Evolutionary conservation across 2,329 filamentous ascomycete genomes (phyloP), one percentile per base, ranked within the genome.

Genomic region (Paraconiothyrium brasiliense): DNA sequence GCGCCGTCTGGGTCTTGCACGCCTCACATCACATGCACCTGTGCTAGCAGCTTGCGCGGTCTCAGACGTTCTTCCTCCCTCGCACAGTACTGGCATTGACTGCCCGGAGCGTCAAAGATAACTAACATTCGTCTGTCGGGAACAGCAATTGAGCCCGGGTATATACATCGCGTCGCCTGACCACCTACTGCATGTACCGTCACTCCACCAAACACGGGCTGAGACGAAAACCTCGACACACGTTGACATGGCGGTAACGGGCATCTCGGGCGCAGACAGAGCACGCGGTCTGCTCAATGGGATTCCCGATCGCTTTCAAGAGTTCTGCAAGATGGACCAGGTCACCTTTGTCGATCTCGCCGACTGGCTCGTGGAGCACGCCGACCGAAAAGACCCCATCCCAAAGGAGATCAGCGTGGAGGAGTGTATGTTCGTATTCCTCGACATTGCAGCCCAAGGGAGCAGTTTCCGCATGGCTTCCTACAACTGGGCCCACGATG

Each of bases 241-340:
- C 16, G 8, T 34, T 50, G 39, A 64, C 35, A 73, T 73, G 71
- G 68, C 69, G 22, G 61, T 72, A 8, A 67, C 58, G 20, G 68
- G 67, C 37, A 64, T 63, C 16, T 54, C 69, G n/a, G 76, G 76
- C 54, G 71, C 75, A 10, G 65, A 70, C 43, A 63, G 73, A 49
- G 76, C 76, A 9, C 65, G 71, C 55, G 66, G 65, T 27, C 63
- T 78, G 54, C 72, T 78, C 58, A 76, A 76, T 62, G 73, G 71
- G 32, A 72, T 78, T 16, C 76, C 76, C 5, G 71, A 76, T 57
- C 71, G 74, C 58, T 78, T 78, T 71, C 69, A 74, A 50, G 75
- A 75, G 55, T 78, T 77, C 66, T 72, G 70, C 59, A 76, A 77
- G 62, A 73, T 78, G 69, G 75, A 78, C 54, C 75, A 78, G 55